Evolutionary conservation across 169 alveolate species (phyloP), one percentile per base, ranked within the genome.

Genomic region (Plasmodium relictum): DNA sequence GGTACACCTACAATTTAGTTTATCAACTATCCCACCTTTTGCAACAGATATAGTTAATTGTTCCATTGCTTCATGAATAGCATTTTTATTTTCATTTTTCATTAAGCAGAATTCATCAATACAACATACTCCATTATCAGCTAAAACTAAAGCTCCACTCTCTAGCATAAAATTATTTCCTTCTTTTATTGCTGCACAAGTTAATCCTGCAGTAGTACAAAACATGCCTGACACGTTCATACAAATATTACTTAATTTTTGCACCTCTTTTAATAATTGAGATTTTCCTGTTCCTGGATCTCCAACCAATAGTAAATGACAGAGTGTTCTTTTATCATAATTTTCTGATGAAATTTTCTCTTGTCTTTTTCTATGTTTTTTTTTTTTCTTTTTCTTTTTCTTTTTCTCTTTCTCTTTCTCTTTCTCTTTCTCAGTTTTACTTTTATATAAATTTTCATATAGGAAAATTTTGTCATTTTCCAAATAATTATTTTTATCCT

Each of bases 271-370:
- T 44, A 98, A 92, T 45, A 98, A 86, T 58, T 95, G 96, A 24
- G 99, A 96, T 92, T 98, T 98, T 41, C 99, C 99, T 0, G 98
- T 97, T 6, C 99, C 99, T 6, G 99, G 99, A 66, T 97, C 98
- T 0, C 99, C 99, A 42, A 98, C 95, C 45, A 97, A 89, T 22
- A 98, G 89, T 42, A 97, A 74, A 88, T 98, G 99, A 59, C 96
- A 94, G 52, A 91, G 88, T 0, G 96, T 88, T 20, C 96, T 72
- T 41, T 86, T 70, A 52, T 91, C 91, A 12, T 56, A 86, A 68
- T 71, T 56, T 41, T 65, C 68, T 22, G 65, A n/a, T 1, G 78
- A 45, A 76, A 54, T 16, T 20, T 68, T n/a, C 37, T 48, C 54
- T 58, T 72, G 20, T 26, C 44, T 39, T 22, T 65, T 37, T 39